Evolutionary conservation across 805 yeast species (phyloP), one percentile per base, ranked within the genome.

Genomic region (Schwanniomyces polymorphus): DNA sequence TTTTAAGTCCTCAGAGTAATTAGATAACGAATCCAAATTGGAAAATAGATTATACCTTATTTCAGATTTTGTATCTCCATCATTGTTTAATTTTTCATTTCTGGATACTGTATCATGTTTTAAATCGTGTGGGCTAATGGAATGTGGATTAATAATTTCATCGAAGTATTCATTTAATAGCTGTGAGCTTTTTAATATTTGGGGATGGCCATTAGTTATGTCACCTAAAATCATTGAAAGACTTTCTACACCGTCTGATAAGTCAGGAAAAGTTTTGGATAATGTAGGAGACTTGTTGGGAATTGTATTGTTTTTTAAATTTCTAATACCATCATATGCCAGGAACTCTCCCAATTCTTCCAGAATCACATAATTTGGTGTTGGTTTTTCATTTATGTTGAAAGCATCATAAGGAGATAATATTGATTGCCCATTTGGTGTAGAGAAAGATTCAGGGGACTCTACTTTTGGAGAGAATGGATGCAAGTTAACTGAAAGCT

Each of bases 1-100:
- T 4, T 59, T 63, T 17, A 74, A 52, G 53, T 74, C 79, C 11
- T 63, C 63, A 0, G 76, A 56, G 48, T 72, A 75, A 40, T 38
- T 38, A 5, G 29, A 25, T 38, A 38, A 25, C 26, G 41, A 7
- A 4, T 38, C 31, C n/a, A 25, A 9, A 38, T 38, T 38, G n/a
- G 29, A 25, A 6, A 9, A 14, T 25, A 38, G 16, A 7, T 21
- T 26, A 12, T 11, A 16, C 10, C 11, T 39, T 33, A 18, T 35
- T 16, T 16, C 16, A 10, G 27, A 34, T 9, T 41, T 25, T 8
- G 26, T 35, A 27, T 40, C 48, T 27, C 16, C 40, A 12, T 16
- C 43, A 10, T 23, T 25, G 11, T 27, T n/a, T 9, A 10, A 11
- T 9, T 17, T 27, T 27, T 16, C 31, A 8, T 16, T 5, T 7